These are phyloP conservation scores for Myxozyma melibiosi DNA, from an alignment of 805 yeast genomes.

Conservation along the genomic window DNA sequence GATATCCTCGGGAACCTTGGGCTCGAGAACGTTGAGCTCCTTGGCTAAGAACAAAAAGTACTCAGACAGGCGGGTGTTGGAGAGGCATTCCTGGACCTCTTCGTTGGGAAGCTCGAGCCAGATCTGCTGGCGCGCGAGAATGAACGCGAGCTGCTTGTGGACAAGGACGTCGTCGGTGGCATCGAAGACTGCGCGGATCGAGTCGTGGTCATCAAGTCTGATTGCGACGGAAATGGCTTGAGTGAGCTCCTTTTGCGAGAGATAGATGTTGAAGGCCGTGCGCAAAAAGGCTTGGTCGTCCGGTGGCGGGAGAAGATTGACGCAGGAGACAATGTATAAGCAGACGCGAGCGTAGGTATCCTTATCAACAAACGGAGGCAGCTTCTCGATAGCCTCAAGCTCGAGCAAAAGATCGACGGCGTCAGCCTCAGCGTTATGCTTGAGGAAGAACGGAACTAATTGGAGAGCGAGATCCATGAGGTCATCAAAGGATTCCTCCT, in stretches of 20 bases:
- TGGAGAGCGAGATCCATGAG: slow-evolving; percentile 68
- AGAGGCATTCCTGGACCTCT: slow-evolving; percentile 80
- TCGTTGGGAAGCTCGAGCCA: slow-evolving; percentile 58
- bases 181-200: slow-evolving; percentile 77
- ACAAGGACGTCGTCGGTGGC: slow-evolving; percentile 69
- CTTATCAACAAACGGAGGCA: slow-evolving; percentile 82
- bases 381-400: slow-evolving; percentile 80
- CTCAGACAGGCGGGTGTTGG: slow-evolving; percentile 76
- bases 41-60: slow-evolving; percentile 78
- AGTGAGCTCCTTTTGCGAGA: slow-evolving; percentile 75
- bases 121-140: slow-evolving; percentile 83
- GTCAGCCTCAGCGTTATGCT: slow-evolving; percentile 97
- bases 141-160: slow-evolving; percentile 89
- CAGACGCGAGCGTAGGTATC: slow-evolving; percentile 87
- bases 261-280: slow-evolving; percentile 85
- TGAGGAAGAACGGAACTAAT: slow-evolving; percentile 84
- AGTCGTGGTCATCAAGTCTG: slow-evolving; percentile 77
- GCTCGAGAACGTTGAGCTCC: slow-evolving; percentile 84
- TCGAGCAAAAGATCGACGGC: slow-evolving; percentile 93
- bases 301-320: slow-evolving; percentile 93
- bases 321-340: slow-evolving; percentile 75
- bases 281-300: slow-evolving; percentile 84
- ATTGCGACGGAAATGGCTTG: slow-evolving; percentile 91
- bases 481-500: slow-evolving; percentile 41
- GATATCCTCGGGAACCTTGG: slow-evolving; percentile 93